Evolutionary conservation across 371 early-diverging fungal species (phyloP).

Genomic region (Mortierella sp.): DNA sequence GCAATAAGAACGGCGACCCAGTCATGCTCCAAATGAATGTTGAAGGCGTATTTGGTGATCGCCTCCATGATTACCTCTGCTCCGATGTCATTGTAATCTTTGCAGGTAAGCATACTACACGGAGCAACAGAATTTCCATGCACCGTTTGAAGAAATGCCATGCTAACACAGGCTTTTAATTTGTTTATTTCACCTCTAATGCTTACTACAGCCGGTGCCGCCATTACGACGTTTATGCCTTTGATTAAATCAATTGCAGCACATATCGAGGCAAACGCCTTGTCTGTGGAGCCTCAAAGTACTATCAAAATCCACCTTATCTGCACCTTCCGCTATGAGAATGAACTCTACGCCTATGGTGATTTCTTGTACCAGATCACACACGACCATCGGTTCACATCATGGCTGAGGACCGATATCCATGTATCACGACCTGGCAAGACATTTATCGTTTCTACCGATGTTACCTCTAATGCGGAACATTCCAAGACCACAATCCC

Average conservation of each 20-base stretch:
- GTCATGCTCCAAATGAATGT: conserved; percentile 20
- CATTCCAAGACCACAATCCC: conserved; percentile 24
- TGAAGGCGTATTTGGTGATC: conserved; percentile 50
- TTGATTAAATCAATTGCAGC: conserved; percentile 47
- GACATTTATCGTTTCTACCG: background rate
- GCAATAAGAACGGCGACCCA: conserved; percentile 9
- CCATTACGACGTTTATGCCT: conserved; percentile 43
- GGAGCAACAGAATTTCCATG: background rate
- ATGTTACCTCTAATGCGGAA: background rate
- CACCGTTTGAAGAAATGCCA: background rate
- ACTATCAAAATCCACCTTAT: conserved; percentile 40
- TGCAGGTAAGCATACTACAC: conserved; percentile 19
- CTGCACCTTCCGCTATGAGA: conserved; percentile 47
- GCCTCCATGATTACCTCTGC: conserved; percentile 38
- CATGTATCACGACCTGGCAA: conserved; percentile 42
- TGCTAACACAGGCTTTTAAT: too few species aligned
- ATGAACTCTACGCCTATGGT: conserved; percentile 47
- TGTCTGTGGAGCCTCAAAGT: background rate
- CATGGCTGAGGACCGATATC: conserved; percentile 32
- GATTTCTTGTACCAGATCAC: conserved; percentile 42
- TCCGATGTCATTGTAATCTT: conserved; percentile 36
- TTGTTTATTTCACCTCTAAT: background rate
- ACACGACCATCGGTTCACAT: conserved; percentile 39
- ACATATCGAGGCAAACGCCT: conserved; percentile 24
- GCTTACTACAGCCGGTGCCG: conserved; percentile 40